Evolutionary conservation across 441 rosid species (phyloP).

Genomic region (Metrosideros polymorpha): DNA sequence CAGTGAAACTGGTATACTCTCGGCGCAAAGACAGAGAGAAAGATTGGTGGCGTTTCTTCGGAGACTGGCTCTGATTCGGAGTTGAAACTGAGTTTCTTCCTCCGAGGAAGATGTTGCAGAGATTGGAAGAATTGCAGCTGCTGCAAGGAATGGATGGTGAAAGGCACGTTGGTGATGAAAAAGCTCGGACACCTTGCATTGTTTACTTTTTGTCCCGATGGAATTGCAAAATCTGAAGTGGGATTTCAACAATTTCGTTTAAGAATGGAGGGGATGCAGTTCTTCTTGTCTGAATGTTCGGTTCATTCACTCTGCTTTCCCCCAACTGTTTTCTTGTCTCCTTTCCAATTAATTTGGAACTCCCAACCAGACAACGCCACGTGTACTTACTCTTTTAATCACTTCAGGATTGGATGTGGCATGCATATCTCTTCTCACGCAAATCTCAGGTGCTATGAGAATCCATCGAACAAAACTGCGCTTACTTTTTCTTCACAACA

Average conservation of each 20-base stretch:
- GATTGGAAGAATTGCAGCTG: not conserved
- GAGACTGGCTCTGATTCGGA: not conserved
- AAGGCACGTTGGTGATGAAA: constrained; percentile 15
- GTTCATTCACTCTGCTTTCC: not conserved
- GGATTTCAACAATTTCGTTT: not conserved
- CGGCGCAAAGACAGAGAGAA: constrained; percentile 7
- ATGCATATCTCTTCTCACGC: not conserved
- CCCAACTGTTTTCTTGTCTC: not conserved
- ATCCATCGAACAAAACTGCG: not conserved
- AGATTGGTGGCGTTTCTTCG: not conserved
- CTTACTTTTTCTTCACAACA: too few relatives aligned
- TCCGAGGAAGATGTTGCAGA: not conserved
- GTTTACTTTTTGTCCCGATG: not conserved
- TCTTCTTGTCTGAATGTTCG: not conserved
- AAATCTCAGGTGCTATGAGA: not conserved
- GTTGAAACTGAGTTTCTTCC: not conserved
- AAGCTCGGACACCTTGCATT: not conserved
- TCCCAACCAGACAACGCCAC: not conserved
- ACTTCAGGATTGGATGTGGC: not conserved
- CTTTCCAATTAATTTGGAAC: not conserved
- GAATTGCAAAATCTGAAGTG: not conserved
- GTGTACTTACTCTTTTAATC: not conserved
- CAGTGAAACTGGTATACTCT: constrained; percentile 1
- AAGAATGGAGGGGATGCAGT: not conserved
- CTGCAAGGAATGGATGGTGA: not conserved